Base-by-base conservation (phyloP, 73 alveolate species). In the Uronychia setigera region DNA sequence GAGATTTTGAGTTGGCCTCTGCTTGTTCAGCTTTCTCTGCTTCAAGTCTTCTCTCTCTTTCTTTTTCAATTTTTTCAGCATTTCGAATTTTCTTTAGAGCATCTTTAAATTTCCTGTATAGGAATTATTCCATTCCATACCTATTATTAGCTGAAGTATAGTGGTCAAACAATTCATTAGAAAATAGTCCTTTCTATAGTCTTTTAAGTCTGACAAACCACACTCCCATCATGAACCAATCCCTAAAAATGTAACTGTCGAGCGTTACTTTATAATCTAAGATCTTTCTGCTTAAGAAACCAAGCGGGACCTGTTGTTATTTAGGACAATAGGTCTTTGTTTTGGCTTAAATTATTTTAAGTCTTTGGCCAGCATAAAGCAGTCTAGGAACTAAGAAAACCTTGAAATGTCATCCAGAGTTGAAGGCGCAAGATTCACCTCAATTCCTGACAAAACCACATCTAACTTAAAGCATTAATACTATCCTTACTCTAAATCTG, bases 121-220 rank as follows among this genome's bases (percentile, higher is more conserved):
- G 5, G n/a, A n/a, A n/a, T n/a, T n/a, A n/a, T n/a, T n/a, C n/a
- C n/a, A n/a, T n/a, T n/a, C n/a, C n/a, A n/a, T n/a, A n/a, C n/a
- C n/a, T n/a, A n/a, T n/a, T n/a, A n/a, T n/a, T n/a, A n/a, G 67
- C 67, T 46, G 5, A 11, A 5, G 19, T 11, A 19, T 46, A 46
- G 67, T 46, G 67, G 67, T 46, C 67, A 46, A 46, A 46, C 67
- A 46, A 19, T 19, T 46, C 67, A 46, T 46, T 46, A 46, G 67
- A 46, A 19, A 46, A 46, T 19, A 11, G 5, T 46, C 67, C 67
- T 46, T 5, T 19, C 19, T 46, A 19, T 5, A 85, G 57, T 35
- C 81, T 76, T 58, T 78, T 85, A 9, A 85, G 58, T 33, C 91
- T 76, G 1, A 85, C 86, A 32, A 29, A 85, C 91, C 91, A 85